Evolutionary conservation across 352 stramenopile genomes (phyloP).

Genomic region (Achlya hypogyna): DNA sequence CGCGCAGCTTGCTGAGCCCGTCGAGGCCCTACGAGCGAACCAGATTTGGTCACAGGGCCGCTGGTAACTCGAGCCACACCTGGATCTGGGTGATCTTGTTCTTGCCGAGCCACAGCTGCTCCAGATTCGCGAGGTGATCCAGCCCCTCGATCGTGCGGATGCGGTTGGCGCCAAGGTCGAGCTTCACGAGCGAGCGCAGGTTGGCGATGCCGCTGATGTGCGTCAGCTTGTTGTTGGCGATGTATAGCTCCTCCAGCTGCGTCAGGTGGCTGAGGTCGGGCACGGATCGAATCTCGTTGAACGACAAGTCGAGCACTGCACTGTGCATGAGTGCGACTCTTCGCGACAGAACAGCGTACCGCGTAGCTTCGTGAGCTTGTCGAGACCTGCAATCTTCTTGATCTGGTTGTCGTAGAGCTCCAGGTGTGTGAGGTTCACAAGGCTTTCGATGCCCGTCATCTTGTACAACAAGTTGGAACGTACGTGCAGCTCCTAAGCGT

Average conservation of each 20-base stretch:
- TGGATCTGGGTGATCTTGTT: slow-evolving; percentile 96
- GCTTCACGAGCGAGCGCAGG: slow-evolving; percentile 84
- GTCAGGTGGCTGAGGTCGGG: slow-evolving; percentile 66
- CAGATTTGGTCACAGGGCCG: slow-evolving; percentile 16
- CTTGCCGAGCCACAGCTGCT: slow-evolving; percentile 96
- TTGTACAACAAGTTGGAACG: slow-evolving; percentile 73
- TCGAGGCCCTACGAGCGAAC: slow-evolving; percentile 39
- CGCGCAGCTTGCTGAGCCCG: slow-evolving; percentile 81
- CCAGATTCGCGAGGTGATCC: slow-evolving; percentile 76
- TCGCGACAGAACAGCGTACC: background rate
- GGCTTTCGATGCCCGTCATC: slow-evolving; percentile 55
- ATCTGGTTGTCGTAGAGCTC: slow-evolving; percentile 99
- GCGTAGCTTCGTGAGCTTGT: slow-evolving; percentile 48
- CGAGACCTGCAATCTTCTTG: slow-evolving; percentile 60
- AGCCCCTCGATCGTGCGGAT: slow-evolving; percentile 90
- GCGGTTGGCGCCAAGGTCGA: slow-evolving; percentile 97
- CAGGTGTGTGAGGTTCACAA: slow-evolving; percentile 81
- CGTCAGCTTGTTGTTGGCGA: slow-evolving; percentile 98
- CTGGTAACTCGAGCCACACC: background rate
- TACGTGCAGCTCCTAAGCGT: slow-evolving; percentile 44
- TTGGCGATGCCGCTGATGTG: slow-evolving; percentile 86
- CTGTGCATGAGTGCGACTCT: slow-evolving; percentile 20
- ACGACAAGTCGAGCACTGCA: slow-evolving; percentile 90
- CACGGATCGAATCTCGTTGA: slow-evolving; percentile 93
- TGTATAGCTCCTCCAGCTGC: slow-evolving; percentile 86